Percentiles rank a stretch among this genome's conserved stretches.
Evolutionary conservation across 2,329 filamentous ascomycete species (phyloP).

Genomic region (Trichoderma sp.): DNA sequence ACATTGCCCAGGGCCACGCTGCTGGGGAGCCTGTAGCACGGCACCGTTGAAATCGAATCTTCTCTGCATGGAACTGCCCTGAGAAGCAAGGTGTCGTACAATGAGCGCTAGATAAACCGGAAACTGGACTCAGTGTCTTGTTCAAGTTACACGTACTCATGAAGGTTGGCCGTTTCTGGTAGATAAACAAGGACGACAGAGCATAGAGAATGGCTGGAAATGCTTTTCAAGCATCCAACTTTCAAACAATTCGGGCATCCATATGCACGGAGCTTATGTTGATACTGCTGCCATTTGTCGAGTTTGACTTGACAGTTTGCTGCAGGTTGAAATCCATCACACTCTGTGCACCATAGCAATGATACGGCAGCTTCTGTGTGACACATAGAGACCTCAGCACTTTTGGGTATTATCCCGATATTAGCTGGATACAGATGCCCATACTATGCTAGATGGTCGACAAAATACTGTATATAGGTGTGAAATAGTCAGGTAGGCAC

Average conservation of each 20-base stretch:
- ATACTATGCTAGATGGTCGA: background rate
- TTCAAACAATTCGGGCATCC: background rate
- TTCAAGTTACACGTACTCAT: background rate
- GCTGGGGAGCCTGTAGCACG: background rate
- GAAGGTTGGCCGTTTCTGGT: background rate
- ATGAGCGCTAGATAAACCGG: background rate
- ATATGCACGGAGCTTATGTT: background rate
- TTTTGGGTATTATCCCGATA: background rate
- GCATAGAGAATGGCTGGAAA: background rate
- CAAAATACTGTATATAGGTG: background rate
- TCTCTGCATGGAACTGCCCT: background rate
- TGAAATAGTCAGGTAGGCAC: background rate
- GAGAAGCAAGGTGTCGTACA: background rate
- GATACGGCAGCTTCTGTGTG: background rate
- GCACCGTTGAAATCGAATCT: background rate
- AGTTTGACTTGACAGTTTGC: background rate
- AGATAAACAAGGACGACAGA: background rate
- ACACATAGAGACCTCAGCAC: background rate
- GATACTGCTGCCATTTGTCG: background rate
- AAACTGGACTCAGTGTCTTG: background rate
- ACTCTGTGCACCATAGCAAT: background rate
- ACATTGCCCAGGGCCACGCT: background rate
- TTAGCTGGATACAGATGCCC: background rate
- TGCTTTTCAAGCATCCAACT: background rate
- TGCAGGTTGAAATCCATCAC: background rate